Evolutionary conservation across 1,284 basidiomycete genomes (phyloP), one percentile per base, ranked within the genome.

Genomic region (Apiotrichum mycotoxinovorans): DNA sequence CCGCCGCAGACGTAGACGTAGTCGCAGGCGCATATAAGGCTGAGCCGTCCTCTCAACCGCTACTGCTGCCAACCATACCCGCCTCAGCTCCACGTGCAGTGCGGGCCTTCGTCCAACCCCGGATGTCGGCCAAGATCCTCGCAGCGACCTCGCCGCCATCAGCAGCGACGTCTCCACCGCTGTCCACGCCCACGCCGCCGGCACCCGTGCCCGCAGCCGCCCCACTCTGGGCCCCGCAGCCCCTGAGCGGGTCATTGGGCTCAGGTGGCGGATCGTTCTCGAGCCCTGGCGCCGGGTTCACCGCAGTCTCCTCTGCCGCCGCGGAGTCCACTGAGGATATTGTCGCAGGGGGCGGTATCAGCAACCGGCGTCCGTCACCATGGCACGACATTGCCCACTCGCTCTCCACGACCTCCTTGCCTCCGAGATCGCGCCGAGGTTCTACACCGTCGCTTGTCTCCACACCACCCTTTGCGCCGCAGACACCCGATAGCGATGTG

Each of bases 341-440:
- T 38, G 37, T 18, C 4, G 37, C 37, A 8, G 17, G 15, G 8
- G 17, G 3, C 43, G 25, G 25, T 10, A n/a, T 12, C 43, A 30
- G 2, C 33, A n/a, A 44, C 15, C 64, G 70, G 7, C 66, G 70
- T 7, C 72, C 72, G 7, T 76, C 74, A 40, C 74, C 74, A 59
- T 76, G 74, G 74, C 66, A 70, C 38, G 69, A 73, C 11, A 61
- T 76, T 30, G 69, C 70, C 11, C 71, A 74, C 56, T 68, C 66
- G 11, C 59, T 72, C 4, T 70, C 67, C 11, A 65, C 71, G 27
- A 66, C 72, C 3, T 61, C 64, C 1, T 51, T 68, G 10, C 70
- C 67, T 1, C 52, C 56, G 22, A 52, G 50, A 18, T 35, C 51
- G 12, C 55, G 54, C 1, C 55, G 52, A n/a, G 45, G 46, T 17